Evolutionary conservation across 78 protist genomes (phyloP).

Genomic region (Dictyostelium firmibasis): DNA sequence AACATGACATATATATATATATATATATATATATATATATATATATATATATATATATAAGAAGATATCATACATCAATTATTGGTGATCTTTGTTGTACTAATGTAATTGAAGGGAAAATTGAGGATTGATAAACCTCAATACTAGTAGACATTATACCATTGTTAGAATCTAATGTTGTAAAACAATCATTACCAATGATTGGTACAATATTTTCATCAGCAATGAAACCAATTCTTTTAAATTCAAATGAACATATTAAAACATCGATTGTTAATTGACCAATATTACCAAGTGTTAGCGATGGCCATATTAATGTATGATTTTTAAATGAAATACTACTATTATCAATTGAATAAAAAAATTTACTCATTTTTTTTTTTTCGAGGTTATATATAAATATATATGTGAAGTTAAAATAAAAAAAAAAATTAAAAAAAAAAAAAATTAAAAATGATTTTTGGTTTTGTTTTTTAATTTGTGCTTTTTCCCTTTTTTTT

Average conservation of each 20-base stretch:
- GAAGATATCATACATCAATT: background rate
- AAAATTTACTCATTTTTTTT: background rate
- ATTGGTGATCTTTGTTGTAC: constrained; percentile 80
- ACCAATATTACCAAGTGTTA: constrained; percentile 65
- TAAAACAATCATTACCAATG: constrained; percentile 53
- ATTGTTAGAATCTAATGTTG: background rate
- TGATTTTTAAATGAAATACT: background rate
- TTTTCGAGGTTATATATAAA: background rate
- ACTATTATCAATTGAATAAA: background rate
- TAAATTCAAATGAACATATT: constrained; percentile 34
- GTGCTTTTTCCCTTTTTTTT: no score
- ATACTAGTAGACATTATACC: constrained; percentile 32
- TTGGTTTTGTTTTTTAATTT: no score
- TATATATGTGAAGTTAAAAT: background rate
- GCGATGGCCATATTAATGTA: constrained; percentile 64
- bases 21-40: no score
- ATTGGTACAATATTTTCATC: constrained; percentile 62
- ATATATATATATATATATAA: no score
- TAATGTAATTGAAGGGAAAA: constrained; percentile 7
- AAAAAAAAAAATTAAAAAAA: no score
- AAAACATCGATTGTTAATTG: constrained; percentile 51
- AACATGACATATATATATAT: no score
- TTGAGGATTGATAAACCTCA: constrained; percentile 40
- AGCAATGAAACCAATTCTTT: constrained; percentile 47
- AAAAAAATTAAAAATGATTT: no score